phyloP scores from a whole-genome alignment of 208 protist species.

The Vickermania ingenoplastis region DNA sequence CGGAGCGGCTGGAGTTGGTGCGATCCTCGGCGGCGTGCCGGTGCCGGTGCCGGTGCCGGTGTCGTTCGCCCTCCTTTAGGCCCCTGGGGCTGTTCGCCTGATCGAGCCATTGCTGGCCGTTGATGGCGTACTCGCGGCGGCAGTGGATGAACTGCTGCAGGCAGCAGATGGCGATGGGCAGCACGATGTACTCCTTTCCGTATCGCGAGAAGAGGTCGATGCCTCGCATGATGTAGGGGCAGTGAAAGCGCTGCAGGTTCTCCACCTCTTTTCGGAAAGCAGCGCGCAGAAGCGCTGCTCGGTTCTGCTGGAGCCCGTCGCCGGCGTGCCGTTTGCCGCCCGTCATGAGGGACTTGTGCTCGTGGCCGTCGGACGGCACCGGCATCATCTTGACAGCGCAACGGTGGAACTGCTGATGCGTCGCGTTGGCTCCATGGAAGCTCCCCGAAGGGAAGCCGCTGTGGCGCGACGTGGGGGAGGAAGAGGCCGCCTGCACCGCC shows the following conservation, averaged over 20 bases:
- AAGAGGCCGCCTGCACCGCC: neutral
- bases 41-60: neutral
- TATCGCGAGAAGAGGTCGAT: slow-evolving; percentile 67
- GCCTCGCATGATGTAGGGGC: slow-evolving; percentile 57
- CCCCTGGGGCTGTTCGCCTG: neutral
- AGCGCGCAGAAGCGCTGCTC: slow-evolving; percentile 9
- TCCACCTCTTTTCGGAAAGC: slow-evolving; percentile 39
- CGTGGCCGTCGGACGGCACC: neutral
- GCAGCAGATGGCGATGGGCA: slow-evolving; percentile 74
- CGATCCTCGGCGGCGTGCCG: neutral
- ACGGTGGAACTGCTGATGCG: slow-evolving; percentile 15
- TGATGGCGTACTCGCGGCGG: slow-evolving; percentile 18
- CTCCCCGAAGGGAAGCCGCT: neutral
- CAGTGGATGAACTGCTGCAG: slow-evolving; percentile 50
- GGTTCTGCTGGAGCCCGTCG: neutral
- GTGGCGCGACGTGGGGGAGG: neutral
- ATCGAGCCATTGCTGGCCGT: slow-evolving; percentile 10
- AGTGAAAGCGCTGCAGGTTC: slow-evolving; percentile 81
- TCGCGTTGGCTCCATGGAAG: slow-evolving; percentile 4
- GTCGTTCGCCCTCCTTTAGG: neutral
- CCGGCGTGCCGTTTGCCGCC: slow-evolving; percentile 1
- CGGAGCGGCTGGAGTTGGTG: neutral
- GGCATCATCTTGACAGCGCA: slow-evolving; percentile 46
- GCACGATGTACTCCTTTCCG: slow-evolving; percentile 71
- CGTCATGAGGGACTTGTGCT: neutral